Percentiles rank a stretch among this genome's conserved stretches.
Conservation (phyloP, 2,329 filamentous ascomycete genomes). For the Mollisia scopiformis region DNA sequence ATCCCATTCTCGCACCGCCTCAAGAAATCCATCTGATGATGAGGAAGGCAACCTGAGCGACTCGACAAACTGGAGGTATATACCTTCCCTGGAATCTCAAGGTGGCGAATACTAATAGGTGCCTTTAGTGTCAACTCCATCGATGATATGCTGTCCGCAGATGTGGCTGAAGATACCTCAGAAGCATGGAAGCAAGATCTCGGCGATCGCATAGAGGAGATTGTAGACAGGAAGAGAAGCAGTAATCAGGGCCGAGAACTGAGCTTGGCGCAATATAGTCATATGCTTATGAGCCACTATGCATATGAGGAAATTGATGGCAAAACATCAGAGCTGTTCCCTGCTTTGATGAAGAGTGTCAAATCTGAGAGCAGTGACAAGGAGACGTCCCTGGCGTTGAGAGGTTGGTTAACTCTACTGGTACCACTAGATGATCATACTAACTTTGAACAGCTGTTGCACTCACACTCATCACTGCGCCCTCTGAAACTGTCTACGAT, state of each 20-base stretch:
- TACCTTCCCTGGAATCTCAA: background rate
- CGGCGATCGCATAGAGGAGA: constrained; percentile 61
- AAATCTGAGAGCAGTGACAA: constrained; percentile 63
- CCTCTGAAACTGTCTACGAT: constrained; percentile 64
- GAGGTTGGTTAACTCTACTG: constrained; percentile 42
- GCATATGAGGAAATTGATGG: constrained; percentile 60
- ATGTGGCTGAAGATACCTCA: constrained; percentile 52
- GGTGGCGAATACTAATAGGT: constrained; percentile 6
- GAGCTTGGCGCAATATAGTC: constrained; percentile 57
- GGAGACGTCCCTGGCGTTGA: constrained; percentile 65
- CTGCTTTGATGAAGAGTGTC: constrained; percentile 64
- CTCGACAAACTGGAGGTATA: constrained; percentile 55
- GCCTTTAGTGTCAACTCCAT: constrained; percentile 44
- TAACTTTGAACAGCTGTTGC: constrained; percentile 52
- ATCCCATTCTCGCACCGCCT: constrained; percentile 49
- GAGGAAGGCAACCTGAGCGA: constrained; percentile 56
- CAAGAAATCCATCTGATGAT: constrained; percentile 56
- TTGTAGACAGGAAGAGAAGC: constrained; percentile 70
- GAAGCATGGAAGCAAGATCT: constrained; percentile 62
- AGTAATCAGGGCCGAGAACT: constrained; percentile 66
- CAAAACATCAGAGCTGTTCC: constrained; percentile 57
- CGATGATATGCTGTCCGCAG: constrained; percentile 48
- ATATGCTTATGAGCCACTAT: constrained; percentile 64
- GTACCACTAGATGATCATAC: background rate
- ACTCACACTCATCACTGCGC: constrained; percentile 64